A percentile compares a stretch with the other conserved stretches of the same genome.
Conservation (phyloP, 441 rosid species). For the Omphalea diandra region DNA sequence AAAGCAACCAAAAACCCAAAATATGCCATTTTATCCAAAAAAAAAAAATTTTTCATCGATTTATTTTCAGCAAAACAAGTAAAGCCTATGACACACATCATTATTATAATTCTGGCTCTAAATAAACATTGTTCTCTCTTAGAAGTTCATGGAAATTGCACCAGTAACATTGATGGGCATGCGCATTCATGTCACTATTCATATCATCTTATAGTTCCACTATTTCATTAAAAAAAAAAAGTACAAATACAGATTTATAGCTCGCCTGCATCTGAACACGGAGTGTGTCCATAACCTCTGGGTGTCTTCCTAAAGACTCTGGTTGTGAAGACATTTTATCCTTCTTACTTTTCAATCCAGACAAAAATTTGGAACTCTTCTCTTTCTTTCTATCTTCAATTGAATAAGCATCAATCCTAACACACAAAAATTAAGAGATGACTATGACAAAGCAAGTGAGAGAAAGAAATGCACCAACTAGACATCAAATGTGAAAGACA, state of each 20-base stretch:
- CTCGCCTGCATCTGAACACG: slow-evolving; percentile 98
- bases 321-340: slow-evolving; percentile 52
- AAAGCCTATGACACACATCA: neutral
- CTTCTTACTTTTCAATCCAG: slow-evolving; percentile 70
- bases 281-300: slow-evolving; percentile 56
- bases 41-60: too few species aligned
- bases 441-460: slow-evolving; percentile 20
- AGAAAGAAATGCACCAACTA: slow-evolving; percentile 14
- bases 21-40: too few species aligned
- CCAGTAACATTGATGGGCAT: neutral
- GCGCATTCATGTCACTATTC: neutral
- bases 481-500: slow-evolving; percentile 10
- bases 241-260: slow-evolving; percentile 8
- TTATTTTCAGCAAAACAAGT: too few species aligned
- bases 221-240: neutral
- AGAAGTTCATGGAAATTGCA: slow-evolving; percentile 6
- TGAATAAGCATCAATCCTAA: slow-evolving; percentile 58
- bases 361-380: slow-evolving; percentile 73
- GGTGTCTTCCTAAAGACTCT: slow-evolving; percentile 53
- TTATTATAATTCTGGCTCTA: neutral
- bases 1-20: too few species aligned
- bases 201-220: neutral
- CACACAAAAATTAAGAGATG: slow-evolving; percentile 20
- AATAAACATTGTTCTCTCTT: neutral
- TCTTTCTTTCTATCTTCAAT: slow-evolving; percentile 71